Base-by-base conservation (phyloP, 257 asterid species). In the Nicotiana undulata region DNA sequence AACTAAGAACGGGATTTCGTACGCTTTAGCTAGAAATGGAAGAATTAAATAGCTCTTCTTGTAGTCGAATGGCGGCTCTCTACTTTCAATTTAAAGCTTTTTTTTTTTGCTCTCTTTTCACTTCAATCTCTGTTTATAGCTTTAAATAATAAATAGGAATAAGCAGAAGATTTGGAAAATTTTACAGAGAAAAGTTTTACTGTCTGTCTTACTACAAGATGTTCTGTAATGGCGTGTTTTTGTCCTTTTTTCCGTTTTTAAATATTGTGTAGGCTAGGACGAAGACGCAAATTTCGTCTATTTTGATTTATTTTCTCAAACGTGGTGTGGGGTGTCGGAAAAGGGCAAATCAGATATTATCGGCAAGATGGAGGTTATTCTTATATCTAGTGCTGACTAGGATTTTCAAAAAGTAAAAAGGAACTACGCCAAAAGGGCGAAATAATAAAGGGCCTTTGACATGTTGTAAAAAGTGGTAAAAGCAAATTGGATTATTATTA, bases 221-320 rank as follows among this genome's bases (percentile, higher is more conserved):
- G 78, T 74, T 74, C 79, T 49, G 79, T 74, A 74, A 74, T 74
- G 79, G 61, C 79, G 79, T 74, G 79, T 74, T 72, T 22, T 74
- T 26, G 26, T 74, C 46, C 9, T 74, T 6, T 49, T 20, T 44
- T 44, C 7, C 18, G 3, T 65, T 32, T 34, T 67, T 67, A 7
- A 24, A 72, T 74, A 16, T 3, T 72, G 49, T 64, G 46, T 64
- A 31, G 49, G 60, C 6, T 3, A 3, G 60, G 79, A 74, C 24
- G 61, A 74, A 49, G 61, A 15, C 0, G 61, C 16, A 24, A 74
- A 24, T 1, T 49, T 24, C 16, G 78, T 49, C 5, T 49, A 24
- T 49, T 49, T 32, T 65, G 26, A 17, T 7, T 65, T 16, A 16
- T 31, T 32, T 72, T 74, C 13, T 3, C 61, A 9, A 74, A 3